Evolutionary conservation across 495 filamentous ascomycete genomes (phyloP).

Genomic region (Echria macrotheca): DNA sequence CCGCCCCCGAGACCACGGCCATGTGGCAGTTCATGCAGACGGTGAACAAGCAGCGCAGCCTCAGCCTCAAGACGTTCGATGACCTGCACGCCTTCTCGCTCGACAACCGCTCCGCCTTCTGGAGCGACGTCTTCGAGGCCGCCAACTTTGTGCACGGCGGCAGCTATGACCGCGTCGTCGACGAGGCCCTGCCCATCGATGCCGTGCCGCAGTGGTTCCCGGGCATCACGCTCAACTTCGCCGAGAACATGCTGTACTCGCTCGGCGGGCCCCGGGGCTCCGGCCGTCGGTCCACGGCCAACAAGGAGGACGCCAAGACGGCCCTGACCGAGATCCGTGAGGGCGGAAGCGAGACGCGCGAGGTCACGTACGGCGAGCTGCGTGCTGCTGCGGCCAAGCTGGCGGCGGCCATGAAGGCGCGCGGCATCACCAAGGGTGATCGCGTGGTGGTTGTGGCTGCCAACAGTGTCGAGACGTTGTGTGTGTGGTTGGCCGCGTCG

Average conservation of each 20-base stretch:
- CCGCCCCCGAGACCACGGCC: conserved; percentile 44
- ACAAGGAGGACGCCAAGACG: conserved; percentile 65
- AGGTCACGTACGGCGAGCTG: conserved; percentile 60
- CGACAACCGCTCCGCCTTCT: conserved; percentile 58
- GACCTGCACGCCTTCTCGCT: conserved; percentile 63
- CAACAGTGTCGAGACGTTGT: conserved; percentile 67
- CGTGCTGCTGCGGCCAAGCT: conserved; percentile 50
- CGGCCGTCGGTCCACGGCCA: conserved; percentile 35
- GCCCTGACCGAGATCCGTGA: conserved; percentile 70
- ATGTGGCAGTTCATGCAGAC: conserved; percentile 49
- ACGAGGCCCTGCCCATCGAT: conserved; percentile 63
- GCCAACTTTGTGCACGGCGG: conserved; percentile 58
- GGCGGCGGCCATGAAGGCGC: conserved; percentile 55
- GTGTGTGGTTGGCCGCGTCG: conserved; percentile 57
- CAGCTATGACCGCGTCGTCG: conserved; percentile 53
- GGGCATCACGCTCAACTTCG: conserved; percentile 57
- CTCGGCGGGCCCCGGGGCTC: conserved; percentile 24
- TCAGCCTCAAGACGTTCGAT: conserved; percentile 52
- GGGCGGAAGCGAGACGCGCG: conserved; percentile 49
- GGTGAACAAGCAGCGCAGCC: conserved; percentile 38
- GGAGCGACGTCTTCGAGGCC: conserved; percentile 55
- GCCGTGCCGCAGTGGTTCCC: conserved; percentile 63
- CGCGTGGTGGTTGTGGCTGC: conserved; percentile 64
- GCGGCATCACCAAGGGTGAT: conserved; percentile 63
- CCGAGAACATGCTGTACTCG: conserved; percentile 59